phyloP scores from a whole-genome alignment of 306 rosid genomes.

The Notholithocarpus densiflorus region DNA sequence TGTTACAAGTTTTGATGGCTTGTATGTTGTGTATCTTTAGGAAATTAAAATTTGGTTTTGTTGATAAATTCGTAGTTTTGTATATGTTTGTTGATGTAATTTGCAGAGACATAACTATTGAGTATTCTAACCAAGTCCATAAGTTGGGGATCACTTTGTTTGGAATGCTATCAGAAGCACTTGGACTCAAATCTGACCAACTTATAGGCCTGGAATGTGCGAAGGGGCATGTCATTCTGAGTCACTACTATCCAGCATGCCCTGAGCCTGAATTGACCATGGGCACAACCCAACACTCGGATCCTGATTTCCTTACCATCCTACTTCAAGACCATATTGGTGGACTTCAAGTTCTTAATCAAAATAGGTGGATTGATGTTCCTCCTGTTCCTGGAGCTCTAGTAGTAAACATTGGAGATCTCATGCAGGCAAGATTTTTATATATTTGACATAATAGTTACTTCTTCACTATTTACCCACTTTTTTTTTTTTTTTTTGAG shows the following conservation, averaged over 20 bases:
- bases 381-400: slow-evolving; percentile 46
- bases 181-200: slow-evolving; percentile 44
- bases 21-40: background rate
- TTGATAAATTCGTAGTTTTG: background rate
- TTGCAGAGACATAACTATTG: slow-evolving; percentile 41
- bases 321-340: slow-evolving; percentile 55
- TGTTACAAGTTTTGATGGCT: background rate
- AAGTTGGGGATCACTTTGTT: slow-evolving; percentile 37
- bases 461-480: too few relatives aligned
- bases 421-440: slow-evolving; percentile 34
- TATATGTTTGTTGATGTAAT: background rate
- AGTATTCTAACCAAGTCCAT: slow-evolving; percentile 35
- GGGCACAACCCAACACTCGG: slow-evolving; percentile 45
- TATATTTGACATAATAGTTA: too few relatives aligned
- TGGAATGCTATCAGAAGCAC: slow-evolving; percentile 57
- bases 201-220: slow-evolving; percentile 47
- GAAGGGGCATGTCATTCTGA: slow-evolving; percentile 27
- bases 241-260: slow-evolving; percentile 68
- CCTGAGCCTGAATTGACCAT: slow-evolving; percentile 53
- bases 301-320: slow-evolving; percentile 55
- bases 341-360: slow-evolving; percentile 48
- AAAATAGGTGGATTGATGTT: slow-evolving; percentile 38
- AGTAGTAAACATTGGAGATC: slow-evolving; percentile 51
- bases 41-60: background rate
- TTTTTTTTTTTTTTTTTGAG: too few relatives aligned